These are phyloP conservation scores for Pholiota microspora DNA, from an alignment of 768 basidiomycete species.

Conservation along the genomic window DNA sequence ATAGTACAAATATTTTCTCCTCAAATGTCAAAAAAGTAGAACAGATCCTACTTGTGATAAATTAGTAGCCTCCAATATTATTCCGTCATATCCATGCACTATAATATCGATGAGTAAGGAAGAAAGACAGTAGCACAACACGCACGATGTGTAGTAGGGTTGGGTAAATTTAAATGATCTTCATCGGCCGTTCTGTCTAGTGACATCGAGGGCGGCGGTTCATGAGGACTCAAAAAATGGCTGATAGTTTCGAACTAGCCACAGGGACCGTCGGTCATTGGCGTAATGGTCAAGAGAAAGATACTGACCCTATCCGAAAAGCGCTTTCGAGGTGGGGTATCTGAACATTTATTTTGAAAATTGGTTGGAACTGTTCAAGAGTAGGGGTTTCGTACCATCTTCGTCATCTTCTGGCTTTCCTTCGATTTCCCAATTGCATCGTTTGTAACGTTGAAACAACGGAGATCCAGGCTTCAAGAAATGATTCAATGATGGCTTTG, in stretches of 20 bases:
- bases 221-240: conserved; percentile 73
- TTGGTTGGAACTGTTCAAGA: background rate
- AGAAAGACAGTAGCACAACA: conserved; percentile 15
- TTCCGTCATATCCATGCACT: conserved; percentile 81
- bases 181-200: conserved; percentile 80
- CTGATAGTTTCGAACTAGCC: conserved; percentile 73
- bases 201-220: conserved; percentile 75
- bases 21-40: conserved; percentile 53
- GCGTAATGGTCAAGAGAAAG: too few relatives aligned
- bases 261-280: background rate
- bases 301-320: conserved; percentile 64
- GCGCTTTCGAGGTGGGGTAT: conserved; percentile 71
- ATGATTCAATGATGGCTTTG: background rate
- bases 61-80: conserved; percentile 77
- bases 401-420: conserved; percentile 79
- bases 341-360: conserved; percentile 32
- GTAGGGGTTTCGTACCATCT: conserved; percentile 50
- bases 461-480: conserved; percentile 77
- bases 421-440: conserved; percentile 89
- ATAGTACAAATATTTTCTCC: background rate
- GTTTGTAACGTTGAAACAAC: conserved; percentile 86
- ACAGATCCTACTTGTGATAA: conserved; percentile 76
- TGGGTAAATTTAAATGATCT: conserved; percentile 64
- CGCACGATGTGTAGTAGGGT: conserved; percentile 65
- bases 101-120: background rate